Percentiles rank a stretch among this genome's conserved stretches.
phyloP scores from a whole-genome alignment of 805 yeast genomes.

The Candida silvicultrix region DNA sequence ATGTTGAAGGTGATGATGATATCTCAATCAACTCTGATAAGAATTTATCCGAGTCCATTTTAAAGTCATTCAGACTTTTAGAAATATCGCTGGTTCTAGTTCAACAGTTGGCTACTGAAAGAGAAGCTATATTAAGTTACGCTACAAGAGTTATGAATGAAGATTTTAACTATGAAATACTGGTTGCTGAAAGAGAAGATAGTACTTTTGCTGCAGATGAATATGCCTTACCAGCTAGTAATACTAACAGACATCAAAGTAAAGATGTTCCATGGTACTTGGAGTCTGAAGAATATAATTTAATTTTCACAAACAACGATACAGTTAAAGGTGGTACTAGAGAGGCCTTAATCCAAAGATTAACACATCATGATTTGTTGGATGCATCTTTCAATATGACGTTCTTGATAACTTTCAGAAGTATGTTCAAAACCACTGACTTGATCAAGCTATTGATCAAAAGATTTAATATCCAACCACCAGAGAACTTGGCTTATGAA shows the following conservation, averaged over 20 bases:
- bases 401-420: slow-evolving; percentile 67
- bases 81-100: slow-evolving; percentile 33
- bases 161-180: slow-evolving; percentile 54
- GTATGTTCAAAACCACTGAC: slow-evolving; percentile 64
- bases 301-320: slow-evolving; percentile 62
- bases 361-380: slow-evolving; percentile 65
- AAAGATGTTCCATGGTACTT: slow-evolving; percentile 64
- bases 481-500: slow-evolving; percentile 80
- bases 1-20: slow-evolving; percentile 32
- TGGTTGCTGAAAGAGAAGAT: slow-evolving; percentile 40
- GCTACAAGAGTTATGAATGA: slow-evolving; percentile 76
- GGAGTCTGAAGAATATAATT: slow-evolving; percentile 56
- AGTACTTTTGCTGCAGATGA: slow-evolving; percentile 20
- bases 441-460: slow-evolving; percentile 52
- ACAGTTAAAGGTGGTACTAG: slow-evolving; percentile 78
- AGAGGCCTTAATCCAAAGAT: slow-evolving; percentile 69
- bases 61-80: slow-evolving; percentile 28
- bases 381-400: slow-evolving; percentile 63
- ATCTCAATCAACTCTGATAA: slow-evolving; percentile 28
- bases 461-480: slow-evolving; percentile 69
- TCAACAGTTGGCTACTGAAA: slow-evolving; percentile 58
- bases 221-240: slow-evolving; percentile 21
- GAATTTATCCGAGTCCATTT: slow-evolving; percentile 24
- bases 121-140: slow-evolving; percentile 63
- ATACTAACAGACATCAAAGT: slow-evolving; percentile 19